Evolutionary conservation across 2,329 filamentous ascomycete genomes (phyloP).

Genomic region (Xylariaceae sp.): DNA sequence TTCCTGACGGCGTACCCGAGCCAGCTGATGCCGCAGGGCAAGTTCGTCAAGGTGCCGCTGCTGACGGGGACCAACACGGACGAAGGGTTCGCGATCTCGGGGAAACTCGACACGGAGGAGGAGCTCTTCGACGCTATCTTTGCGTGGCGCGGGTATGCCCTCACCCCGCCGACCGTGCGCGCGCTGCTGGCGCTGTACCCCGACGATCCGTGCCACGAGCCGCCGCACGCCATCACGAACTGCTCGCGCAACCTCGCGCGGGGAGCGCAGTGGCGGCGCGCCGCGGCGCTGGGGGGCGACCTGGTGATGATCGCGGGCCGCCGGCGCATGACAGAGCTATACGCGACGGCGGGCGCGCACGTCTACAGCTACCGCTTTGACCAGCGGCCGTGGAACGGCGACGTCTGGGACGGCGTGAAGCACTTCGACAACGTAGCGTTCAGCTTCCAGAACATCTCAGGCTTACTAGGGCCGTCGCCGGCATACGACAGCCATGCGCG

Average conservation of each 20-base stretch:
- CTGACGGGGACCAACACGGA: constrained; percentile 48
- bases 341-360: constrained; percentile 31
- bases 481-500: constrained; percentile 37
- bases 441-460: constrained; percentile 49
- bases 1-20: constrained; percentile 48
- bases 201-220: constrained; percentile 43
- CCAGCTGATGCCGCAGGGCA: constrained; percentile 39
- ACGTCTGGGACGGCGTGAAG: constrained; percentile 39
- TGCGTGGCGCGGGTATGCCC: constrained; percentile 43
- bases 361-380: constrained; percentile 50
- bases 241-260: constrained; percentile 32
- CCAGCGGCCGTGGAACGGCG: constrained; percentile 41
- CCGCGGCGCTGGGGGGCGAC: constrained; percentile 43
- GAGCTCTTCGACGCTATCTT: constrained; percentile 41
- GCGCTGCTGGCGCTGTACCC: constrained; percentile 46
- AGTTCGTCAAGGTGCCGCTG: constrained; percentile 43
- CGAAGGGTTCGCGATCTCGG: constrained; percentile 42
- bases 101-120: constrained; percentile 38
- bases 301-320: constrained; percentile 47
- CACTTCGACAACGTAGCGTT: constrained; percentile 49
- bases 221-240: constrained; percentile 41
- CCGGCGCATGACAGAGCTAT: constrained; percentile 43
- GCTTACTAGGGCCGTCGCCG: constrained; percentile 43
- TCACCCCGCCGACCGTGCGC: constrained; percentile 42
- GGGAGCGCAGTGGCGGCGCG: constrained; percentile 43